phyloP scores from a whole-genome alignment of 2,329 filamentous ascomycete genomes.

The Thielaviopsis euricoi region DNA sequence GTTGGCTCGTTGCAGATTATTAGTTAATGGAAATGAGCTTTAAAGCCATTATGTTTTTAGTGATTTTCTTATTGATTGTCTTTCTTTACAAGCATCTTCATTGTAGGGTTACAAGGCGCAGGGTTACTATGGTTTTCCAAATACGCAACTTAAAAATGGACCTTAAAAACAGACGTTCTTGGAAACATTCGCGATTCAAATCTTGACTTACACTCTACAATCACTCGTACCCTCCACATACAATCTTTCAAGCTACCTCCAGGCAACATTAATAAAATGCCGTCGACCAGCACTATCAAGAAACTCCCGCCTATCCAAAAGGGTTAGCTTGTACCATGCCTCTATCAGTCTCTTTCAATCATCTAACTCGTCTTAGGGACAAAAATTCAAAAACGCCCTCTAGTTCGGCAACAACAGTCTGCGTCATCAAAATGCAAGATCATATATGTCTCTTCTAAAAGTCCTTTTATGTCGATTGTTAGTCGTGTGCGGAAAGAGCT shows the following conservation, averaged over 20 bases:
- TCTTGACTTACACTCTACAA: not conserved
- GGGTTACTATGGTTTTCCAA: not conserved
- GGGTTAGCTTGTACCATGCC: constrained; percentile 14
- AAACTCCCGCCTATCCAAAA: constrained; percentile 23
- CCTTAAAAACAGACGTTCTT: no score
- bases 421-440: constrained; percentile 27
- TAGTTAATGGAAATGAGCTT: no score
- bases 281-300: constrained; percentile 12
- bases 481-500: constrained; percentile 50
- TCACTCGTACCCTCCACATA: no score
- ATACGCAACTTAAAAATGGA: not conserved
- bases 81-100: no score
- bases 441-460: constrained; percentile 48
- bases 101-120: not conserved
- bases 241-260: no score
- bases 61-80: no score
- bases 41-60: no score
- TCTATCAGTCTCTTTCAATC: not conserved
- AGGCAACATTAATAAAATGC: constrained; percentile 1
- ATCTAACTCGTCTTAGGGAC: constrained; percentile 21
- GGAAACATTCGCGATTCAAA: no score
- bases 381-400: constrained; percentile 32
- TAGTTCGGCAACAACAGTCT: constrained; percentile 25
- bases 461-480: constrained; percentile 52
- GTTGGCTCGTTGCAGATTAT: no score